Evolutionary conservation across 148 eudicot genomes (phyloP), one percentile per base, ranked within the genome.

Genomic region (Pouteria glomerata): DNA sequence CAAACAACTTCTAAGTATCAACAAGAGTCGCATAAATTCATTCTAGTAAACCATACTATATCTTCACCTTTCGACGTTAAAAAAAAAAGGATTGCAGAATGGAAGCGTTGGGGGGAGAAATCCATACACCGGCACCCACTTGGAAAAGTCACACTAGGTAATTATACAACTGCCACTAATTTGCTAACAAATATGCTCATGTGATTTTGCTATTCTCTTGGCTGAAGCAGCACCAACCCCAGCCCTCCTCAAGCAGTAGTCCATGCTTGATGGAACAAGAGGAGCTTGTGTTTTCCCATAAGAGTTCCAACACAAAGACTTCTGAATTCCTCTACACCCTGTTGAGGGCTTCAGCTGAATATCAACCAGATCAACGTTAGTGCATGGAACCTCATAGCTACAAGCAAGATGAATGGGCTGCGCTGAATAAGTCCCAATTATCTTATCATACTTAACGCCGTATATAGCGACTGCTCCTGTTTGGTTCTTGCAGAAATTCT

Each of bases 321-420:
- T 79, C 15, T 74, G 84, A 71, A 77, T 63, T 34, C 74, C 76
- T 13, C 48, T 50, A 31, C 65, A 70, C 3, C 44, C 60, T 0
- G 62, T 39, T 0, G 84, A 71, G 0, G 91, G 85, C 37, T 77
- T 79, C 41, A 92, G 48, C 45, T 82, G 88, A 58, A 92, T 83
- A 56, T 80, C 76, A 1, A 78, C 61, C 6, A 92, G 70, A 71
- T 86, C 85, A n/a, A 89, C 82, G 16, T 78, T 77, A 1, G 70
- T 73, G 67, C 97, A 92, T 19, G 97, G 97, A 21, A 84, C 52
- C 7, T 81, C 80, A 19, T 71, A 74, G 79, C 90, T 92, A 67
- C 97, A 92, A 37, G 97, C 92, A 35, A 92, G 79, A 69, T 81
- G 92, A 23, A 92, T 55, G 0, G 96, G 90, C 30, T 88, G 83